A percentile compares a stretch with the other conserved stretches of the same genome.
These are phyloP conservation scores for Aureococcus anophagefferens DNA, from an alignment of 108 stramenopile species.

Conservation along the genomic window DNA sequence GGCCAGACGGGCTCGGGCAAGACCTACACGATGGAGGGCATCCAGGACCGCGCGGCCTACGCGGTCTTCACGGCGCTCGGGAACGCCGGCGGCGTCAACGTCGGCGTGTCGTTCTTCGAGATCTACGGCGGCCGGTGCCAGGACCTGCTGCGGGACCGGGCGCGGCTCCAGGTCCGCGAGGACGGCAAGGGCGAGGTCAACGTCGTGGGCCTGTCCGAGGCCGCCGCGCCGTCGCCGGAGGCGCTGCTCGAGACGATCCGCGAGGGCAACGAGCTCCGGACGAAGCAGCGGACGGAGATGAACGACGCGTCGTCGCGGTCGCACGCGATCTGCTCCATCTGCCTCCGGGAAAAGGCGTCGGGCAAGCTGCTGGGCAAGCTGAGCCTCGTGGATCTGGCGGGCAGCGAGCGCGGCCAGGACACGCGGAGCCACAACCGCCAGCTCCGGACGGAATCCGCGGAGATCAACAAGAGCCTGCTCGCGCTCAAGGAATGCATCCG, in stretches of 20 bases:
- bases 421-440: slow-evolving; percentile 89
- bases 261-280: slow-evolving; percentile 71
- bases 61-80: slow-evolving; percentile 68
- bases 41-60: slow-evolving; percentile 71
- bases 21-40: slow-evolving; percentile 88
- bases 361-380: slow-evolving; percentile 72
- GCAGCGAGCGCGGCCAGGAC: slow-evolving; percentile 88
- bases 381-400: slow-evolving; percentile 89
- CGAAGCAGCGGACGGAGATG: slow-evolving; percentile 90
- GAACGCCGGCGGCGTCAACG: slow-evolving; percentile 47
- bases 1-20: slow-evolving; percentile 86
- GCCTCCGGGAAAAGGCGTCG: slow-evolving; percentile 50
- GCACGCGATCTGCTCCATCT: slow-evolving; percentile 94
- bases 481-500: slow-evolving; percentile 96
- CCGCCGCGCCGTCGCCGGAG: slow-evolving; percentile 19
- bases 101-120: slow-evolving; percentile 88
- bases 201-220: slow-evolving; percentile 72
- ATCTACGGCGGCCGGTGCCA: slow-evolving; percentile 93
- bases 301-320: slow-evolving; percentile 81
- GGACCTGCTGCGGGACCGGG: slow-evolving; percentile 83
- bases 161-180: slow-evolving; percentile 78
- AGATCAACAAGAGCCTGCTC: slow-evolving; percentile 91
- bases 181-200: slow-evolving; percentile 93
- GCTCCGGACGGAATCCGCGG: slow-evolving; percentile 82
- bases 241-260: slow-evolving; percentile 70